Evolutionary conservation across 208 protist genomes (phyloP), one percentile per base, ranked within the genome.

Genomic region (Wallacemonas sp.): DNA sequence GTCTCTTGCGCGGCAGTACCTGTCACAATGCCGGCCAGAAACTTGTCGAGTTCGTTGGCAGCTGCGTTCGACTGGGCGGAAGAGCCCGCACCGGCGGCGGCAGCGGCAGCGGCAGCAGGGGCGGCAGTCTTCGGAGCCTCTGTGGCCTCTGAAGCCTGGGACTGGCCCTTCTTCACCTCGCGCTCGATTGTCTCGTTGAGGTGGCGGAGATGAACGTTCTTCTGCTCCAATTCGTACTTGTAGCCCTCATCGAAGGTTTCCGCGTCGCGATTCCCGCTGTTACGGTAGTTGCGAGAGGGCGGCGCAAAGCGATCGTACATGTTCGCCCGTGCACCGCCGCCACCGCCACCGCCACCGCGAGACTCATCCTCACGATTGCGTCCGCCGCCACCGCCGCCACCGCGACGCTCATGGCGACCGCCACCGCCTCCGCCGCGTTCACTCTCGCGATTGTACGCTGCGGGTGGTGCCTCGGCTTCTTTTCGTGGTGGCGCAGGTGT

Each of bases 161-260:
- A 53, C 12, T 58, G 19, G 6, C 30, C 51, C 60, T 77, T 63
- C 60, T 90, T 66, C 24, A 82, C 58, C 65, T 92, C 84, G n/a
- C 70, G 56, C 49, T 80, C 75, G 53, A 93, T 83, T 34, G 80
- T 90, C 54, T 88, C 82, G 38, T 86, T 72, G n/a, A 95, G 59
- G 8, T 75, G 54, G 24, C 76, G 72, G 26, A 78, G 68, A 51
- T 95, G 86, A 33, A 75, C 72, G 1, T 85, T 87, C 58, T 69
- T 89, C 34, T 76, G 84, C 72, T 89, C 79, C 56, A 93, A 75
- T 58, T 95, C 86, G 62, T 95, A 95, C 68, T 82, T 70, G 68
- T 87, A 80, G 0, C 90, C 90, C 59, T 88, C 83, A 31, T 93
- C 90, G 53, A 95, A 95, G 8, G 90, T 87, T 58, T 95, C 90